Base-by-base conservation (phyloP, 2,329 filamentous ascomycete species). In the Hypoxylon sp. region DNA sequence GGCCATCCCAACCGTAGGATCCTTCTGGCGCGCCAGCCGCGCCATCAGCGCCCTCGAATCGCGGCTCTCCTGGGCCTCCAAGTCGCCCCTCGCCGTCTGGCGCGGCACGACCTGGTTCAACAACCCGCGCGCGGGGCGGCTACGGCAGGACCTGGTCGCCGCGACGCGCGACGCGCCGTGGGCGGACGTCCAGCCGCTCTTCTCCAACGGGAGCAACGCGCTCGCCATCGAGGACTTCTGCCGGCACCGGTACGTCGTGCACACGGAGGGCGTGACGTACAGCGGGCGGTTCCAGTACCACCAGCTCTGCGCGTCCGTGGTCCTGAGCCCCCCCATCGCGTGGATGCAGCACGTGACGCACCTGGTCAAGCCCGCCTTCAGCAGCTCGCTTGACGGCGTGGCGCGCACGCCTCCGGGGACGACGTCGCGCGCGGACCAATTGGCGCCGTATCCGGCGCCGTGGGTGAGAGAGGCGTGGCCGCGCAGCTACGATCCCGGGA, bases 261-360 rank as follows among this genome's bases (percentile, higher is more conserved):
- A 86, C 74, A 86, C 84, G 5, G 85, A 87, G 76, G 85, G 85
- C 5, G 78, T 87, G n/a, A 81, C 83, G 3, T 87, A 87, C 76
- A 83, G 80, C 59, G 85, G 85, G 1, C 81, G 84, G 11, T 81
- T 87, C 63, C 83, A 82, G 65, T 86, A 83, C 72, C 81, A 86
- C 73, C 83, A 83, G 75, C 80, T 85, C 52, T 87, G 85, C 73
- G 79, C 73, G 9, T 83, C 80, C 67, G 82, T 86, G 0, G 77
- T 85, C 2, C 71, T 87, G 38, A 82, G 81, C 2, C 83, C 84
- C 58, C 83, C 84, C 9, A 73, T 84, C 21, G 79, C 76, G 23
- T 86, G 82, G 80, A 74, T 84, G 74, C 83, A 86, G 79, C 84
- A 85, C 70, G 79, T 81, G 2, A 84, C 83, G 56, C 84, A 86